Base-by-base conservation (phyloP, 192 early-diverging fungal genomes). In the Spinellus fusiger region DNA sequence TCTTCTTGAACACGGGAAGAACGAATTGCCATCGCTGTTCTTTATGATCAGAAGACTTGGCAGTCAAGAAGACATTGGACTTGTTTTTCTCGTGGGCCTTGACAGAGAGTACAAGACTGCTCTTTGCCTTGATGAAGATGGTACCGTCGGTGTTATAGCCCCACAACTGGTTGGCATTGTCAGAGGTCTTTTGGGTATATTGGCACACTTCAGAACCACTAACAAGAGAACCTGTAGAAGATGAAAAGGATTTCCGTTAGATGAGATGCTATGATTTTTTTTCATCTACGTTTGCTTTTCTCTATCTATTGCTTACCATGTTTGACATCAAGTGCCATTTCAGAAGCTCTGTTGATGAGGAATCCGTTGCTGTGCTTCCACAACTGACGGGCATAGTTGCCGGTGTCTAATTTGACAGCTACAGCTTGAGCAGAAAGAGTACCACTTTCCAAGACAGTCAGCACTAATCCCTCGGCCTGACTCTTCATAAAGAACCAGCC, bases 401-500 rank as follows among this genome's bases (percentile, higher is more conserved):
- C 38, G 18, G 49, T 65, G 16, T 64, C 50, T 3, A 76, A 52
- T n/a, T 54, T 51, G 23, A 46, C 54, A 26, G 60, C 61, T 34
- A 53, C 64, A 16, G 56, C 44, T 28, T 71, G 58, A 25, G 70
- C 60, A 4, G 71, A 62, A 27, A 73, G 34, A 51, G 28, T 50
- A 9, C 62, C 59, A 49, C 69, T 49, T n/a, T 71, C 73, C 22
- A 64, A 18, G 3, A 72, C 69, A 22, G 61, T 22, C 5, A 75
- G 25, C 4, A 75, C 69, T 13, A 65, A 20, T 16, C 58, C 49
- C 25, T 66, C 49, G 20, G 46, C 32, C 33, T 67, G 57, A 48
- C 58, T 65, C 54, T 75, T 75, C 55, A 75, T 56, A 40, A 72
- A 75, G 56, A 75, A 75, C 70, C 70, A 75, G 16, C 70, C 73